A percentile compares a stretch with the other conserved stretches of the same genome.
Evolutionary conservation across 768 basidiomycete species (phyloP).

Genomic region (Chiua virens): DNA sequence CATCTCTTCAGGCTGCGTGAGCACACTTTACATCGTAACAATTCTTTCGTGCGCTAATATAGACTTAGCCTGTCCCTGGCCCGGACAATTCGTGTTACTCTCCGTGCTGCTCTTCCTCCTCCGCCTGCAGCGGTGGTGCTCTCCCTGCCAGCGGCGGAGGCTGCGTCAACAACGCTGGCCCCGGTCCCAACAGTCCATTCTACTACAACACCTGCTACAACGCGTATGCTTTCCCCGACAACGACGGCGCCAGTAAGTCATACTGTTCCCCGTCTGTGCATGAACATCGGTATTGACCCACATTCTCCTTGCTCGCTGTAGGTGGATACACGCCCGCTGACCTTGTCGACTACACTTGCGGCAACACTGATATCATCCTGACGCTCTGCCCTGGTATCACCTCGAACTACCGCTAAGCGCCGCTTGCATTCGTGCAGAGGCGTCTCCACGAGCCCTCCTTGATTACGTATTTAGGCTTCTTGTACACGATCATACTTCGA

Average conservation of each 20-base stretch:
- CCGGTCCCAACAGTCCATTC: constrained; percentile 31
- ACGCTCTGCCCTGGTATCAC: constrained; percentile 30
- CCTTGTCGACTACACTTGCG: constrained; percentile 29
- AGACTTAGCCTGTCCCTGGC: constrained; percentile 28
- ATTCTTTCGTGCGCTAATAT: background rate
- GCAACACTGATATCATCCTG: constrained; percentile 27
- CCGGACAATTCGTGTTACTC: constrained; percentile 28
- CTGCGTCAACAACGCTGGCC: constrained; percentile 27
- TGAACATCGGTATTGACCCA: background rate
- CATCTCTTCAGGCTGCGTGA: constrained; percentile 31
- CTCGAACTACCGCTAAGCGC: constrained; percentile 10
- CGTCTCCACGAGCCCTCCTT: background rate
- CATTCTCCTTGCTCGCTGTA: background rate
- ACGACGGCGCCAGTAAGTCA: constrained; percentile 28
- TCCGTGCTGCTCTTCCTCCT: constrained; percentile 29
- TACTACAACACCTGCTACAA: constrained; percentile 29
- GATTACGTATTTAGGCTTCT: background rate
- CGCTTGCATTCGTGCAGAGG: background rate
- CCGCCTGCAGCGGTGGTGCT: constrained; percentile 28
- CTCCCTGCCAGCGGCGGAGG: constrained; percentile 29
- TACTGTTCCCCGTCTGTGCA: background rate
- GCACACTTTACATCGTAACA: background rate
- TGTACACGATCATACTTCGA: background rate
- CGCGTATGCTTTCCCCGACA: constrained; percentile 35
- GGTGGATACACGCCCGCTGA: constrained; percentile 29